phyloP scores from a whole-genome alignment of 2,329 filamentous ascomycete genomes.

The Xylaria sp. region DNA sequence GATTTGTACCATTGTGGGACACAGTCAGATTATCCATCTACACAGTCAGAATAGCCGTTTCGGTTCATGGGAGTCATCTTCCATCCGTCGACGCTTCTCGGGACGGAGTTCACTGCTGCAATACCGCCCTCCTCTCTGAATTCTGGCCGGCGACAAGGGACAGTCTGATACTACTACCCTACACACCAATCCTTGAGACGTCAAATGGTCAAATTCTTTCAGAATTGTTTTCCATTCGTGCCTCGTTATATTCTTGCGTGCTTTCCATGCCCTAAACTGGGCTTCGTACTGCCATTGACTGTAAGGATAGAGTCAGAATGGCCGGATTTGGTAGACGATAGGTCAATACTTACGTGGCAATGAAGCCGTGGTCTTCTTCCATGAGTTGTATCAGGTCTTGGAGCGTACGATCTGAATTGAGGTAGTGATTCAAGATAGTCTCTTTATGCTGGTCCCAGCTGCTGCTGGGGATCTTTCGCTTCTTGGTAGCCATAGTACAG shows the following conservation, averaged over 20 bases:
- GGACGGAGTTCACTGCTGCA: background rate
- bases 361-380: conserved; percentile 8
- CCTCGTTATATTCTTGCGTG: conserved; percentile 18
- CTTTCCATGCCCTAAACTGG: conserved; percentile 16
- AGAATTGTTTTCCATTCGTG: conserved; percentile 17
- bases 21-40: too few relatives aligned
- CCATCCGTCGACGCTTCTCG: conserved; percentile 6
- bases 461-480: conserved; percentile 7
- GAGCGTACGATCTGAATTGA: conserved; percentile 5
- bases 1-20: too few relatives aligned
- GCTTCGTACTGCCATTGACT: conserved; percentile 18
- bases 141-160: conserved; percentile 3
- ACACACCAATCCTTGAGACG: background rate
- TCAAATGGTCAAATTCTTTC: conserved; percentile 9
- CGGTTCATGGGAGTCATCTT: background rate
- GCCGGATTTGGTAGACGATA: background rate
- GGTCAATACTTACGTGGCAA: conserved; percentile 12
- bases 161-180: conserved; percentile 16
- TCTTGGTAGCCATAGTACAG: conserved; percentile 11
- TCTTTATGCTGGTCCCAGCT: conserved; percentile 16
- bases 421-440: conserved; percentile 12
- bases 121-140: conserved; percentile 13
- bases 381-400: conserved; percentile 9
- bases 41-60: too few relatives aligned
- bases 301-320: background rate